Evolutionary conservation across 306 rosid genomes (phyloP).

Genomic region (Trichosanthes truncata): DNA sequence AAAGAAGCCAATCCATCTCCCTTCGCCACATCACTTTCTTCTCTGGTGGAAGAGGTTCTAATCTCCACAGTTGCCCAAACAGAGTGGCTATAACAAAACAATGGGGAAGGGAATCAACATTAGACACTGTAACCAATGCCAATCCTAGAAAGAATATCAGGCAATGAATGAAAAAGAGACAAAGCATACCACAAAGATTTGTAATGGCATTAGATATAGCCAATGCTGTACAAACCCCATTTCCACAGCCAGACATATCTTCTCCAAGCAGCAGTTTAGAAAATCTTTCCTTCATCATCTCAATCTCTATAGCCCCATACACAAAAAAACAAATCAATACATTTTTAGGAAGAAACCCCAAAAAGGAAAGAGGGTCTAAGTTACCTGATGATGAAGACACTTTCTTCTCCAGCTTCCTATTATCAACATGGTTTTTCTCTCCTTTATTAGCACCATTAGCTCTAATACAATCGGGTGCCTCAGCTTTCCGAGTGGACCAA

Average conservation of each 20-base stretch:
- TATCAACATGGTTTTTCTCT: conserved; percentile 29
- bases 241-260: conserved; percentile 22
- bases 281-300: conserved; percentile 20
- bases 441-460: conserved; percentile 18
- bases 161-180: background rate
- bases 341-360: background rate
- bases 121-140: background rate
- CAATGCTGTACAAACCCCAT: conserved; percentile 19
- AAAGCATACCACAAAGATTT: conserved; percentile 16
- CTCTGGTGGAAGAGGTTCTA: conserved; percentile 14
- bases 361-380: background rate
- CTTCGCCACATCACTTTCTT: conserved; percentile 18
- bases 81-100: conserved; percentile 12
- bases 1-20: conserved; percentile 22
- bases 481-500: conserved; percentile 43
- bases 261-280: conserved; percentile 19
- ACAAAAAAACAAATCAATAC: background rate
- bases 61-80: conserved; percentile 21
- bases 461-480: conserved; percentile 27
- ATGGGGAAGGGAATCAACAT: background rate
- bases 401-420: conserved; percentile 39
- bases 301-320: conserved; percentile 9
- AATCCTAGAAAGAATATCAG: background rate
- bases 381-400: conserved; percentile 55
- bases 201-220: conserved; percentile 21